These are phyloP conservation scores for Beta corolliflora DNA, from an alignment of 179 eudicot genomes.

Conservation along the genomic window DNA sequence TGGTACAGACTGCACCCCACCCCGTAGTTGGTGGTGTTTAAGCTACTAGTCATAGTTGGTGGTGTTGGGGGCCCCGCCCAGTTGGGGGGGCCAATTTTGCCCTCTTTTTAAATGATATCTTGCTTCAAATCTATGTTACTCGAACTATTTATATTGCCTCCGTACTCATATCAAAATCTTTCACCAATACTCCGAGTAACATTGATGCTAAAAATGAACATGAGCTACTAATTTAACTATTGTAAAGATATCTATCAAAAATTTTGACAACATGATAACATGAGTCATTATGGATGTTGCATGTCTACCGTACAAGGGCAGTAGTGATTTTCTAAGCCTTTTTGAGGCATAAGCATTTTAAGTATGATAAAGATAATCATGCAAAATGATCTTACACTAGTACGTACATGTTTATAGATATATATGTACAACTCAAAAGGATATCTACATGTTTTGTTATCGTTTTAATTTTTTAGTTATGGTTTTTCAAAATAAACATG, in stretches of 20 bases:
- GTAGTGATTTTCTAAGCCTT: not conserved
- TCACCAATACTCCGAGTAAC: not conserved
- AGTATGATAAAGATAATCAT: not conserved
- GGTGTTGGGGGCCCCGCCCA: too few species aligned
- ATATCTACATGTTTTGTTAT: not conserved
- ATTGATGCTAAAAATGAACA: not conserved
- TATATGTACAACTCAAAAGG: not conserved
- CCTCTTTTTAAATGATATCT: too few species aligned
- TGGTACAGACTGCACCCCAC: too few species aligned
- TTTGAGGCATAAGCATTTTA: not conserved
- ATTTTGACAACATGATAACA: not conserved
- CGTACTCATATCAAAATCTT: too few species aligned
- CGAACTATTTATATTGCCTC: too few species aligned
- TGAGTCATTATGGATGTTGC: not conserved
- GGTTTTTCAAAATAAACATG: too few species aligned
- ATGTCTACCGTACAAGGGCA: not conserved
- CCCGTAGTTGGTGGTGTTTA: too few species aligned
- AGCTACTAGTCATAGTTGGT: too few species aligned
- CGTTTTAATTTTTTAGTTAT: too few species aligned
- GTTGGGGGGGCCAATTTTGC: too few species aligned
- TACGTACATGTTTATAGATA: not conserved
- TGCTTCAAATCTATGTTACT: too few species aligned
- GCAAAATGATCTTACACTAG: not conserved
- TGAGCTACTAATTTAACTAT: not conserved
- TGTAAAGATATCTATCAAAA: not conserved